Conservation (phyloP, 805 yeast species). For the Ogataea parapolymorpha region DNA sequence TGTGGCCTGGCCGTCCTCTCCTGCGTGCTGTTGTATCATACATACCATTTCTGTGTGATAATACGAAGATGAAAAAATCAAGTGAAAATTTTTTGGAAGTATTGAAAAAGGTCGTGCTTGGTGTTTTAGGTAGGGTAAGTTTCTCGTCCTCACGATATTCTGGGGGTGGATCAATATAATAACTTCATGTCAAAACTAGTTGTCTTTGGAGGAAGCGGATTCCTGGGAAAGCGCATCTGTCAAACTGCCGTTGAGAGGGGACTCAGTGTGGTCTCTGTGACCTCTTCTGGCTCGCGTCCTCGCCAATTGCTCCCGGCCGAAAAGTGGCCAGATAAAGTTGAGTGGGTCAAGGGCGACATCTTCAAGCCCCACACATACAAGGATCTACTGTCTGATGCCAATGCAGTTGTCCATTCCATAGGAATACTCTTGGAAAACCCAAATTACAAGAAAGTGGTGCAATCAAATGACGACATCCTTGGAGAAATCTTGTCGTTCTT, state of each 20-base stretch:
- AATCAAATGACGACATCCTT: conserved; percentile 28
- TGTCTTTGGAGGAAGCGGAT: conserved; percentile 88
- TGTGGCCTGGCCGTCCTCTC: not conserved
- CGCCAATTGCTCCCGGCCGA: conserved; percentile 30
- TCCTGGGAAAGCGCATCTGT: conserved; percentile 69
- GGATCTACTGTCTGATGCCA: conserved; percentile 43
- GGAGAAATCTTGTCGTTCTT: conserved; percentile 38
- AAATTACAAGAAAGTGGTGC: conserved; percentile 57
- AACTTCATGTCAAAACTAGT: conserved; percentile 32
- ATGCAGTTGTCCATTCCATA: conserved; percentile 76
- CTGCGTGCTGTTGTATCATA: conserved; percentile 1
- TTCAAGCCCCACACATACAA: conserved; percentile 61
- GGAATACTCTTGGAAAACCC: conserved; percentile 73
- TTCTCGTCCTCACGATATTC: not conserved
- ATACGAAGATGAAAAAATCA: conserved; percentile 13
- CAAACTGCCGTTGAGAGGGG: conserved; percentile 63
- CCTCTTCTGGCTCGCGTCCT: conserved; percentile 54
- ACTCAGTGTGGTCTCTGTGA: conserved; percentile 61
- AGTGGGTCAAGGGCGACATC: conserved; percentile 67
- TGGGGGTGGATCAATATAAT: conserved; percentile 3
- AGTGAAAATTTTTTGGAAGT: conserved; percentile 17
- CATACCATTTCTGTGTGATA: conserved; percentile 15
- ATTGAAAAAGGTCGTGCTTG: conserved; percentile 11
- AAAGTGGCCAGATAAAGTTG: conserved; percentile 54
- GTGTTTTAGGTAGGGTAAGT: conserved; percentile 16